These are phyloP conservation scores for Lactifluus echinatus DNA, from an alignment of 768 basidiomycete species.

Conservation along the genomic window DNA sequence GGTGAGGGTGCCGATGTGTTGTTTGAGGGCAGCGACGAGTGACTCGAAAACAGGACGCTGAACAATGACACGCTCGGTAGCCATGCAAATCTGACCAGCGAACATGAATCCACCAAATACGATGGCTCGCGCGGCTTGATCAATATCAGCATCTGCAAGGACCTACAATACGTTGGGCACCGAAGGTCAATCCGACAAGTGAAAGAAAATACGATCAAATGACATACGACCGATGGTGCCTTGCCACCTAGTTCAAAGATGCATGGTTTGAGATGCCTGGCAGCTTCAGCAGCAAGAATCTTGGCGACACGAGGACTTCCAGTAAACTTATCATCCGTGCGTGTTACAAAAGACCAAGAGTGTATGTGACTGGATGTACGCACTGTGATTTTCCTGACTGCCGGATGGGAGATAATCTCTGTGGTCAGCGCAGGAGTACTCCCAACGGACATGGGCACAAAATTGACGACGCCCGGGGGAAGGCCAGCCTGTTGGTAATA, in stretches of 20 bases:
- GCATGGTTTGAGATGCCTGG: slow-evolving; percentile 47
- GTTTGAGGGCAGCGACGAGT: slow-evolving; percentile 32
- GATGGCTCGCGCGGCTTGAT: slow-evolving; percentile 43
- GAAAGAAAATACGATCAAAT: not conserved
- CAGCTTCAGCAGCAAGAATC: slow-evolving; percentile 46
- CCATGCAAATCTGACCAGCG: slow-evolving; percentile 52
- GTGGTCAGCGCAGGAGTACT: slow-evolving; percentile 37
- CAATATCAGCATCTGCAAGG: slow-evolving; percentile 43
- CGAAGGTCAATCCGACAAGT: not conserved
- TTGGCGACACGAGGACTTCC: slow-evolving; percentile 48
- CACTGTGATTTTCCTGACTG: slow-evolving; percentile 46
- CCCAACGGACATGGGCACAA: slow-evolving; percentile 39
- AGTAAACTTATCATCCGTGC: slow-evolving; percentile 38
- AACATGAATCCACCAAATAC: slow-evolving; percentile 36
- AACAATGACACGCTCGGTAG: slow-evolving; percentile 48
- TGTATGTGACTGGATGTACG: slow-evolving; percentile 10
- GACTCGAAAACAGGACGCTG: slow-evolving; percentile 33
- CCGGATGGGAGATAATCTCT: slow-evolving; percentile 47
- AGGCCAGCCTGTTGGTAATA: slow-evolving; percentile 40
- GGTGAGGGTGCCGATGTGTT: slow-evolving; percentile 28
- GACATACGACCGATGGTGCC: slow-evolving; percentile 41
- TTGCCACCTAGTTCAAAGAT: slow-evolving; percentile 51
- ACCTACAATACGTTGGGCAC: slow-evolving; percentile 29
- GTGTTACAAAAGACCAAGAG: not conserved
- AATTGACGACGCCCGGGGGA: slow-evolving; percentile 51